Conservation (phyloP, 2,329 filamentous ascomycete species). For the Kalmusia sp. region DNA sequence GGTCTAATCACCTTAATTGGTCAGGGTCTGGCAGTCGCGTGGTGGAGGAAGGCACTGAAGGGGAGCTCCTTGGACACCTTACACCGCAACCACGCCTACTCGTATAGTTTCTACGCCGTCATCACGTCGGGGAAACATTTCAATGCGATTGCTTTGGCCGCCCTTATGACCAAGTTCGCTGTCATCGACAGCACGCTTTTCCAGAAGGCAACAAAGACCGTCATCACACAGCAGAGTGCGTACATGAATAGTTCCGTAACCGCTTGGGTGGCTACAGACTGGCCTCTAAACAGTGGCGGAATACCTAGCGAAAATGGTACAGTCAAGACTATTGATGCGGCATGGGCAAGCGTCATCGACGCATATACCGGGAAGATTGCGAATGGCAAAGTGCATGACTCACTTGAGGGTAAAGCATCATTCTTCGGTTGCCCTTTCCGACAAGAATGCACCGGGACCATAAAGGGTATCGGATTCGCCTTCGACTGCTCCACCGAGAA, state of each 20-base stretch:
- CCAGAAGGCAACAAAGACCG: constrained; percentile 28
- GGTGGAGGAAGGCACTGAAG: constrained; percentile 32
- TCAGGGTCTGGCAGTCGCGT: constrained; percentile 33
- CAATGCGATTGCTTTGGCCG: constrained; percentile 32
- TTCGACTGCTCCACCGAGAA: constrained; percentile 22
- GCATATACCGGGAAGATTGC: constrained; percentile 31
- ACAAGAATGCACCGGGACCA: constrained; percentile 26
- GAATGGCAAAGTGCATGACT: constrained; percentile 30
- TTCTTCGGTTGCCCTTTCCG: constrained; percentile 29
- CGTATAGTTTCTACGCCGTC: constrained; percentile 31
- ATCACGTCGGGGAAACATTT: constrained; percentile 28
- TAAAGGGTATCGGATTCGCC: constrained; percentile 24
- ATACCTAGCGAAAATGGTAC: constrained; percentile 24
- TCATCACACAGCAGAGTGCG: constrained; percentile 23
- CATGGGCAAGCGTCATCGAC: constrained; percentile 26
- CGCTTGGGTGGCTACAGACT: constrained; percentile 25
- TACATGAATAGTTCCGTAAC: constrained; percentile 29
- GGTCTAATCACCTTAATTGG: constrained; percentile 28
- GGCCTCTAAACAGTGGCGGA: constrained; percentile 24
- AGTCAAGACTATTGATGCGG: constrained; percentile 26
- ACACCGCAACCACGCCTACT: constrained; percentile 32
- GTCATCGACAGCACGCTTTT: constrained; percentile 32
- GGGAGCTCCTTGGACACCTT: constrained; percentile 26
- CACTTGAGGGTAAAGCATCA: constrained; percentile 15
- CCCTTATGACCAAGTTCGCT: constrained; percentile 34